Evolutionary conservation across 495 filamentous ascomycete genomes (phyloP), one percentile per base, ranked within the genome.

Genomic region (Xylaria acuta): DNA sequence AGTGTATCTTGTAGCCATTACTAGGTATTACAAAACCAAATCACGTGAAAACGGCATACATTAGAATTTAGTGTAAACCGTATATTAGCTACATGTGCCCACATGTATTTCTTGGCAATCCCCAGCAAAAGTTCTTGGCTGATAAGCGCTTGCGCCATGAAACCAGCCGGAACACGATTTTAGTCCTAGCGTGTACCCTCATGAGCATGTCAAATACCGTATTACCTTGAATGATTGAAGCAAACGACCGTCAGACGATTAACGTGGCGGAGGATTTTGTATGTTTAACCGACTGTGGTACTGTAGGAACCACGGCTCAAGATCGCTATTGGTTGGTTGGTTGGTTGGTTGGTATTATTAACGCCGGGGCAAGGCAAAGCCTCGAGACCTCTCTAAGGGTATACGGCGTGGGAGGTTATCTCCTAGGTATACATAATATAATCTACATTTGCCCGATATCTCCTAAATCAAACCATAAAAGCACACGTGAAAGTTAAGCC

Each of bases 111-210:
- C 53, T 56, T 56, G 53, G 53, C 53, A 56, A 56, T 25, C 22
- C 53, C 22, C n/a, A 56, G 30, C 25, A 56, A 56, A 56, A 38
- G 56, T 32, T 38, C 56, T 60, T 60, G 56, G 56, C 32, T 60
- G 56, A 60, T 60, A 60, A 58, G 54, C 53, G 25, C 5, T 56
- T 30, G 53, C 53, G 8, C 22, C 54, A 7, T 58, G 27, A 58
- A 36, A 18, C 36, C 54, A 58, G 54, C 54, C 27, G 54, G 27
- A 58, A 58, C 30, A 36, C 12, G 54, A 30, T 58, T 36, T 58
- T 58, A 34, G 54, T 34, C 54, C 54, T 36, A 36, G 54, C 54
- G 54, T 20, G 54, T 36, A 58, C 25, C 53, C 27, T 32, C 53
- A 56, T 56, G 12, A 56, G 53, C 53, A 56, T 25, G 53, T 56